Evolutionary conservation across 768 basidiomycete species (phyloP), one percentile per base, ranked within the genome.

Genomic region (Mycena chlorophos): DNA sequence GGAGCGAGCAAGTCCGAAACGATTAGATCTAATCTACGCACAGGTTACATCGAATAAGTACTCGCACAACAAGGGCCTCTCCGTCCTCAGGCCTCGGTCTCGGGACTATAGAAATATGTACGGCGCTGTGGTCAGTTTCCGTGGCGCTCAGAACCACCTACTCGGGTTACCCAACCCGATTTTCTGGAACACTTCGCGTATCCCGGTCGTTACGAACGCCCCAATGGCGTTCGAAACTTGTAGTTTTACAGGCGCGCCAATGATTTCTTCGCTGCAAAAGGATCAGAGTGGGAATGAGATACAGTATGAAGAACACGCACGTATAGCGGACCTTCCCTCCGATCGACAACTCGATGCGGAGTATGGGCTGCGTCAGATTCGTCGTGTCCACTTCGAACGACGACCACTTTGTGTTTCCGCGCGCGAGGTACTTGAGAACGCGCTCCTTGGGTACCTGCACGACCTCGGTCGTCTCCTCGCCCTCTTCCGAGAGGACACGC

Each of bases 351-450:
- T 87, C 82, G 14, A 90, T 62, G 23, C 73, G 73, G 17, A 88
- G 67, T 13, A 69, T 73, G 0, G 89, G 89, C 22, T 71, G 71
- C 27, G 73, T 65, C 4, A 69, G 61, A 60, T 86, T 73, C 26
- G 76, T 74, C 1, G 86, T 88, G 65, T 92, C 86, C 23, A 92
- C 73, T 65, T 88, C 87, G 42, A 92, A 78, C 0, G 84, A 6
- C 20, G 61, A 84, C 86, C 85, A 87, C 68, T 89, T 89, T 60
- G 76, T 74, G 64, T 88, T 87, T 13, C 89, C 88, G 22, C 72
- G 71, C 0, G 86, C 78, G 19, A 89, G 69, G 62, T 89, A 86
- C 60, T 84, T 78, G 28, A 85, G 26, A 0, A 82, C 82, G 47
- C 74, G 69, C 63, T 87, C 83, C 54, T 74, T 69, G 0, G 85